phyloP scores from a whole-genome alignment of 164 flowering plant species.

The Stephania cephalantha region DNA sequence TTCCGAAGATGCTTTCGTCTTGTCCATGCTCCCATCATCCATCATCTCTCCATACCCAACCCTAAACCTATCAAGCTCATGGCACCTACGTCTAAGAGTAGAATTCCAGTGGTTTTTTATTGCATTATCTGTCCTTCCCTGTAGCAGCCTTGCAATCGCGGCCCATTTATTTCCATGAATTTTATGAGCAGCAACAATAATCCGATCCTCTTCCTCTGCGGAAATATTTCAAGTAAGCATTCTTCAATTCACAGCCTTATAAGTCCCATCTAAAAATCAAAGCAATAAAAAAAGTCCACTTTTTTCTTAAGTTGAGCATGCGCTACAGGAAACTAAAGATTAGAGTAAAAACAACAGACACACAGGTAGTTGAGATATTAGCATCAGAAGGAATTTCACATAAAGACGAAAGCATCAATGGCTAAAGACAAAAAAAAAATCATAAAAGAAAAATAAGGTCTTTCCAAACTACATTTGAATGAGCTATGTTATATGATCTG shows the following conservation, averaged over 20 bases:
- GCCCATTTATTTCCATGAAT: conserved; percentile 97
- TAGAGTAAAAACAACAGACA: no score
- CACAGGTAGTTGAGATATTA: not conserved
- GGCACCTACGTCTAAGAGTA: conserved; percentile 57
- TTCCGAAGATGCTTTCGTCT: conserved; percentile 67
- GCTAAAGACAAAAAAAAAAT: not conserved
- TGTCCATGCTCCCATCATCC: conserved; percentile 52
- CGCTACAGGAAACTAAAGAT: not conserved
- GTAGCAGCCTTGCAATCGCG: conserved; percentile 64
- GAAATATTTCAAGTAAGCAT: conserved; percentile 15
- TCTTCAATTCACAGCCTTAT: not conserved
- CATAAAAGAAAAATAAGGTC: not conserved
- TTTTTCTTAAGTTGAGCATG: not conserved
- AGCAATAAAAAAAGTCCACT: not conserved
- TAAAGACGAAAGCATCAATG: not conserved
- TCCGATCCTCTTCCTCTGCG: conserved; percentile 82
- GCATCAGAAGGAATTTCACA: not conserved
- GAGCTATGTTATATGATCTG: not conserved
- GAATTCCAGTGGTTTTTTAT: conserved; percentile 98
- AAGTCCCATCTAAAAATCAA: not conserved
- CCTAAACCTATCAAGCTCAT: conserved; percentile 30
- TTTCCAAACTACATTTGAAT: no score
- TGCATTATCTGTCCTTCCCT: conserved; percentile 95
- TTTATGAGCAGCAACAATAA: conserved; percentile 68
- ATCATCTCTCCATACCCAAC: conserved; percentile 22